Conservation (phyloP, 1,284 basidiomycete species). For the Cutaneotrichosporon mucoides region DNA sequence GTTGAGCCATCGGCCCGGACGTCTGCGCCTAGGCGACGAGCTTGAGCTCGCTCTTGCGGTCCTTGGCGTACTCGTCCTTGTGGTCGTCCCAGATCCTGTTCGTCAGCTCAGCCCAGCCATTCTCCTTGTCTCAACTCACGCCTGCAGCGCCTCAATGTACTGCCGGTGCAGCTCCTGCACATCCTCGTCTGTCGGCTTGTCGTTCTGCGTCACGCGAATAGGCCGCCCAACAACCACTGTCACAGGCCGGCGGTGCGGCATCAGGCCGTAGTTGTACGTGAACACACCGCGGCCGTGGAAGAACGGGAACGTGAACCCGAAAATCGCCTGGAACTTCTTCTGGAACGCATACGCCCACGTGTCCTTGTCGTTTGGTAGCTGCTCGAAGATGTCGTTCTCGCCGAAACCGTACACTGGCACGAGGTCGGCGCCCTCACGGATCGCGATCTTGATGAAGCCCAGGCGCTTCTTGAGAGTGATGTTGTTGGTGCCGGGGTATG, state of each 20-base stretch:
- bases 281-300: slow-evolving; percentile 76
- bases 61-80: slow-evolving; percentile 56
- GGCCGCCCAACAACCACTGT: slow-evolving; percentile 63
- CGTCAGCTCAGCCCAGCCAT: too few relatives aligned
- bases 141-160: slow-evolving; percentile 88
- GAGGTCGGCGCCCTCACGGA: slow-evolving; percentile 86
- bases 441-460: slow-evolving; percentile 95
- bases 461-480: slow-evolving; percentile 77
- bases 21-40: slow-evolving; percentile 34
- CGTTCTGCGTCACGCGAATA: slow-evolving; percentile 57
- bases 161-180: slow-evolving; percentile 71
- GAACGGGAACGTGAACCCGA: slow-evolving; percentile 94
- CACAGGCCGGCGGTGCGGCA: slow-evolving; percentile 86
- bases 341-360: slow-evolving; percentile 80
- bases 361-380: slow-evolving; percentile 86
- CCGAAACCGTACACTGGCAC: slow-evolving; percentile 97
- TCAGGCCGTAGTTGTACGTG: slow-evolving; percentile 60
- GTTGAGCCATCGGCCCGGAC: not conserved
- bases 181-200: slow-evolving; percentile 76
- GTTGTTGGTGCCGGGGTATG: slow-evolving; percentile 88
- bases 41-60: slow-evolving; percentile 48
- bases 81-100: slow-evolving; percentile 83
- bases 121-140: too few relatives aligned
- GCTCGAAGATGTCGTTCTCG: slow-evolving; percentile 96
- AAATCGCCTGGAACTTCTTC: slow-evolving; percentile 81